Evolutionary conservation across 2,329 filamentous ascomycete genomes (phyloP), one percentile per base, ranked within the genome.

Genomic region (Akanthomyces muscarius): DNA sequence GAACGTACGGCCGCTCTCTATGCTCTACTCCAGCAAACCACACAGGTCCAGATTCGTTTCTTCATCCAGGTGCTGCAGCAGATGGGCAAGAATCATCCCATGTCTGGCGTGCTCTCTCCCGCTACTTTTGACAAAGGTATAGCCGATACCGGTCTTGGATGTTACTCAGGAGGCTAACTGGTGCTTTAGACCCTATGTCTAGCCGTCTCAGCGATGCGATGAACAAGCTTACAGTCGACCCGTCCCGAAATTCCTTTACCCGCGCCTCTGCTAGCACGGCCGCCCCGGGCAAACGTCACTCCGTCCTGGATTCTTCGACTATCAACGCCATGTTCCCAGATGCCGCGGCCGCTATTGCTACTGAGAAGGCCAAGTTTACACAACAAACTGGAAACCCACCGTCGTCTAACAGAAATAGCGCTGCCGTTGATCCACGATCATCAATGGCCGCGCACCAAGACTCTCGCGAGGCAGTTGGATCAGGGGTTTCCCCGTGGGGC

Each of bases 301-400:
- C 95, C 52, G 92, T 90, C n/a, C 86, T 99, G 63, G 94, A 98
- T 73, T 84, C 91, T 5, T 92, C 89, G 38, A 96, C 92, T 28
- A 97, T 99, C 77, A 97, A 97, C 77, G 92, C 92, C 71, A 98
- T 99, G 95, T 99, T 99, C 75, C 95, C 95, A 7, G 95, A 99
- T 79, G 95, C 95, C 51, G 95, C 95, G 16, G 94, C 94, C 48
- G 95, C 95, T n/a, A 98, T 99, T 75, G 94, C 94, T 30, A 96
- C 95, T 65, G 94, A 99, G 77, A 97, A 97, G 80, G 94, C 93
- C 64, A 96, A 97, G 75, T 98, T 96, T 73, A 96, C 93, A 21
- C 93, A 97, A 75, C 91, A 96, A 74, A 97, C 93, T 4, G 95
- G 94, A 64, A 92, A 93, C 67, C 88, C 89, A 25, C 92, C 93